phyloP scores from a whole-genome alignment of 2,329 filamentous ascomycete genomes.

The Apiospora arundinis region DNA sequence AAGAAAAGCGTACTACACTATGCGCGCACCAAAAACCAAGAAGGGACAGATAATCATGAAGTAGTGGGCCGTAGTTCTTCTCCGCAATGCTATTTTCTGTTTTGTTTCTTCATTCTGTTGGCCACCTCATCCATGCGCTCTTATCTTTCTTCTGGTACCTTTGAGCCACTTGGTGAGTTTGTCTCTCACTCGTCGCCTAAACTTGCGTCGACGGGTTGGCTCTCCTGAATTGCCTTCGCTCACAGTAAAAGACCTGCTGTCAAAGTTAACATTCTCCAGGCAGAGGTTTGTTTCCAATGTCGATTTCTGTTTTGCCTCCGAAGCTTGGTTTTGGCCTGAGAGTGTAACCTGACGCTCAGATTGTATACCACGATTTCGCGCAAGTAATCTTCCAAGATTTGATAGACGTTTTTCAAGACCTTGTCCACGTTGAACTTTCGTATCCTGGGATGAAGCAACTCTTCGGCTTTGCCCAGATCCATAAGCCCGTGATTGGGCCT shows the following conservation, averaged over 20 bases:
- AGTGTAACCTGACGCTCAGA: slow-evolving; percentile 7
- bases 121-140: slow-evolving; percentile 30
- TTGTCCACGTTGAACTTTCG: neutral
- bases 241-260: slow-evolving; percentile 24
- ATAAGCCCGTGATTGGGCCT: neutral
- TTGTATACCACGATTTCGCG: neutral
- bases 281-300: slow-evolving; percentile 21
- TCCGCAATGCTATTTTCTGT: neutral
- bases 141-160: slow-evolving; percentile 34
- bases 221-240: slow-evolving; percentile 25
- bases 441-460: neutral
- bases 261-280: slow-evolving; percentile 25
- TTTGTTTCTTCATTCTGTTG: neutral
- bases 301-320: slow-evolving; percentile 12
- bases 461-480: neutral
- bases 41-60: neutral
- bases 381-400: slow-evolving; percentile 3
- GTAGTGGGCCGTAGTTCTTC: neutral
- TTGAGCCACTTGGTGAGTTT: slow-evolving; percentile 37
- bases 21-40: neutral
- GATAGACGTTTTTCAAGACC: slow-evolving; percentile 7
- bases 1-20: slow-evolving; percentile 1
- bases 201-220: slow-evolving; percentile 24
- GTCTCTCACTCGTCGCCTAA: slow-evolving; percentile 35
- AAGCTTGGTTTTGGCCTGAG: neutral